Base-by-base conservation (phyloP, 2,329 filamentous ascomycete species). In the Fusarium nematophilum region DNA sequence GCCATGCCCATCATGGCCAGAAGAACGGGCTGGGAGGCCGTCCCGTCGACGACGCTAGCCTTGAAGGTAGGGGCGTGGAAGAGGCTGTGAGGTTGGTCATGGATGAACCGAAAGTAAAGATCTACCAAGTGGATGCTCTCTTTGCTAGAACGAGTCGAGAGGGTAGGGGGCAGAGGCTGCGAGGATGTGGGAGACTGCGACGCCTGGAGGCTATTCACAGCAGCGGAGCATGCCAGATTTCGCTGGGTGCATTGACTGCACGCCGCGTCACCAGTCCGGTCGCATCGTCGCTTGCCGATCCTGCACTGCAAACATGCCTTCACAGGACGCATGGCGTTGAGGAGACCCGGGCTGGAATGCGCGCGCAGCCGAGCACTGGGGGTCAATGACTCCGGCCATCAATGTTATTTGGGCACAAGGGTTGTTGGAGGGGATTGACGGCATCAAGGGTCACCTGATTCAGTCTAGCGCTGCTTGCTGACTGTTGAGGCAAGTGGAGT, bases 31-130 rank as follows among this genome's bases (percentile, higher is more conserved):
- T 66, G 46, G 0, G 55, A 52, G 2, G 40, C 53, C 0, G 51
- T 59, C 2, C 58, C 58, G 2, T 43, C 11, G 1, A 18, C 39
- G 9, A 61, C 65, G 9, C 57, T 63, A 3, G 15, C 34, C 13
- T 62, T 63, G 3, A 68, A 68, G 0, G 54, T 59, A 2, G 63
- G 14, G 5, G 61, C 57, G 9, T 68, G 65, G 9, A 68, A 68
- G 5, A 68, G 21, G 3, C 57, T 68, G 18, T 68, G 65, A n/a
- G 65, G 65, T 4, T 64, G 63, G 6, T 68, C 48, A 14, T 68
- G 65, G 0, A 68, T 65, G 11, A 59, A 68, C 0, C 30, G 42
- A 42, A 68, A 68, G 40, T 68, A 68, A 1, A 68, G 39, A 25
- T 64, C 52, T 1, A 68, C 61, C 9, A 68, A 29, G 7, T 65